Evolutionary conservation across 257 asterid species (phyloP).

Genomic region (Paulownia fortunei): DNA sequence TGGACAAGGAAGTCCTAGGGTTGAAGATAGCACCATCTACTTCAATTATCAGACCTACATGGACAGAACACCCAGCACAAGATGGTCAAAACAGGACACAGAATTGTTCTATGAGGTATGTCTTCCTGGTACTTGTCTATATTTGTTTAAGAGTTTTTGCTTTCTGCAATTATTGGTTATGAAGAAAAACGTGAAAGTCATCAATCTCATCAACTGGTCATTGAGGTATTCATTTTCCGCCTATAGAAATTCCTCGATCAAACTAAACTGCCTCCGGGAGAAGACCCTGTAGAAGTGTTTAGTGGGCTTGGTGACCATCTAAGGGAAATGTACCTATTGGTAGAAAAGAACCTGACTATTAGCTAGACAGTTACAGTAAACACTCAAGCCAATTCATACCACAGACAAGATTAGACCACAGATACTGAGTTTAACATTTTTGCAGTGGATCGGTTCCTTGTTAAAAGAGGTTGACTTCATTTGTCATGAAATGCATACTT

Average conservation of each 20-base stretch:
- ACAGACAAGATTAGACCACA: background rate
- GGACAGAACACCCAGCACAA: slow-evolving; percentile 65
- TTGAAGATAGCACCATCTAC: slow-evolving; percentile 51
- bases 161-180: background rate
- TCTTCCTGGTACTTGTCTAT: slow-evolving; percentile 15
- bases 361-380: background rate
- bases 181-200: background rate
- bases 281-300: background rate
- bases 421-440: background rate
- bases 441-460: background rate
- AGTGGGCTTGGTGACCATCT: background rate
- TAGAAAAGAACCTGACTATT: no score
- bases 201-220: slow-evolving; percentile 1
- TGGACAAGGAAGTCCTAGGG: slow-evolving; percentile 43
- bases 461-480: background rate
- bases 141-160: background rate
- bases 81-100: slow-evolving; percentile 92
- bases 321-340: background rate
- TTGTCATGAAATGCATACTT: background rate
- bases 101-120: slow-evolving; percentile 87
- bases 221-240: background rate
- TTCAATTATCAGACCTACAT: slow-evolving; percentile 83
- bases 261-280: background rate
- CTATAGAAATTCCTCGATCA: background rate
- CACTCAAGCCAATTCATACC: background rate